phyloP scores from a whole-genome alignment of 2,329 filamentous ascomycete genomes.

The Microcera coccophila region DNA sequence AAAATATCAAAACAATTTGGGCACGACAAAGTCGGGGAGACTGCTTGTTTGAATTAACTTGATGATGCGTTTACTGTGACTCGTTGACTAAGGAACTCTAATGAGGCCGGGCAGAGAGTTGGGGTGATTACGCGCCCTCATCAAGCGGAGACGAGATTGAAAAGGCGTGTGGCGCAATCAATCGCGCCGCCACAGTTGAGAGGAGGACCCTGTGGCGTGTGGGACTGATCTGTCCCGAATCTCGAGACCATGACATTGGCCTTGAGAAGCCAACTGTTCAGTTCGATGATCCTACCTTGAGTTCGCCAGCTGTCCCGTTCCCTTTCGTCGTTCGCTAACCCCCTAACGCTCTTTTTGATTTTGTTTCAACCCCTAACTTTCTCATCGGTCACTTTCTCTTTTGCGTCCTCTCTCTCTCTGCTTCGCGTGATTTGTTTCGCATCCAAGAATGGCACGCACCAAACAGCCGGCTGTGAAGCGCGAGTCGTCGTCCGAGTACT shows the following conservation, averaged over 20 bases:
- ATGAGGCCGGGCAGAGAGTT: too few species aligned
- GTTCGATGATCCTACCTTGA: constrained; percentile 25
- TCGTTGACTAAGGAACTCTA: background rate
- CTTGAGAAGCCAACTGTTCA: constrained; percentile 25
- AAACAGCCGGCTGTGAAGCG: constrained; percentile 67
- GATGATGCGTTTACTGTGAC: background rate
- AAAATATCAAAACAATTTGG: constrained; percentile 19
- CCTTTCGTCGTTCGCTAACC: background rate
- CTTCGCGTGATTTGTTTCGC: background rate
- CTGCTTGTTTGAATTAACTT: background rate
- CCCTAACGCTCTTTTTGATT: background rate
- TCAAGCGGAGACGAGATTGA: background rate
- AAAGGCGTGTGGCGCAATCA: background rate
- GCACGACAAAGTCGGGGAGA: constrained; percentile 1
- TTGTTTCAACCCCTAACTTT: background rate
- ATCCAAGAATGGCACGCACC: constrained; percentile 59
- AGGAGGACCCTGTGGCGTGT: constrained; percentile 10
- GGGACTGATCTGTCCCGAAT: background rate
- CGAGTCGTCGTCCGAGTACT: constrained; percentile 63
- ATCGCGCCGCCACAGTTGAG: background rate
- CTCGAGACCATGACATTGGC: background rate
- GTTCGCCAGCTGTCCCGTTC: background rate
- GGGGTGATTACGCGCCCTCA: background rate
- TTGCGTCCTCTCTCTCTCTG: background rate
- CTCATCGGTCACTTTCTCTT: background rate